phyloP scores from a whole-genome alignment of 441 rosid genomes.

The Syzygium syzygioides region DNA sequence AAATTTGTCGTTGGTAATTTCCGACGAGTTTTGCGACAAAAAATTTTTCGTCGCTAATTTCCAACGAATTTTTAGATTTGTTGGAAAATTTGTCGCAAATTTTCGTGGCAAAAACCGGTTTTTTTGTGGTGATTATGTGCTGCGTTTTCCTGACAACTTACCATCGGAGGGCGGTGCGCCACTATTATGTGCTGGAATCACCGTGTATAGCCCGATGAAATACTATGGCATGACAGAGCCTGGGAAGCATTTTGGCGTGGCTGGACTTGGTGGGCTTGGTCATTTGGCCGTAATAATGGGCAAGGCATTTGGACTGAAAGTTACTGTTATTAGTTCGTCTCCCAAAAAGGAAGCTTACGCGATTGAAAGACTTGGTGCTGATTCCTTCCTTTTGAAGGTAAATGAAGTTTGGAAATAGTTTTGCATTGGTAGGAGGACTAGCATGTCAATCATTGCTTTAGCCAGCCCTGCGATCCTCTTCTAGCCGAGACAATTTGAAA shows the following conservation, averaged over 20 bases:
- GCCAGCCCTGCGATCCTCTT: neutral
- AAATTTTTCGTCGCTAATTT: no score
- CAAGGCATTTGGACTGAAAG: slow-evolving; percentile 76
- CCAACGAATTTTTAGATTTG: no score
- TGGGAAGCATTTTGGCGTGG: slow-evolving; percentile 77
- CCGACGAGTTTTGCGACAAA: no score
- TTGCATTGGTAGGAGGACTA: neutral
- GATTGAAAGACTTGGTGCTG: slow-evolving; percentile 39
- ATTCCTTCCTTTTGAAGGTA: slow-evolving; percentile 60
- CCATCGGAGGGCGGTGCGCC: slow-evolving; percentile 64
- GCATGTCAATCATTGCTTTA: neutral
- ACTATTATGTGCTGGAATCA: slow-evolving; percentile 75
- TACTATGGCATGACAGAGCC: slow-evolving; percentile 59
- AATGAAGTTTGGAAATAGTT: neutral
- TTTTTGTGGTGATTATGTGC: slow-evolving; percentile 34
- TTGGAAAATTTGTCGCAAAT: no score
- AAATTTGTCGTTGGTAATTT: no score
- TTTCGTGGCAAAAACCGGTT: no score
- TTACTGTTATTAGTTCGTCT: slow-evolving; percentile 72
- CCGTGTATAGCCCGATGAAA: slow-evolving; percentile 79
- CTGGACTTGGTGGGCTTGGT: slow-evolving; percentile 88
- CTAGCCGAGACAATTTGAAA: neutral
- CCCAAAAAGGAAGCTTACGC: slow-evolving; percentile 60
- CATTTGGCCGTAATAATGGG: slow-evolving; percentile 81
- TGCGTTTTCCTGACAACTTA: slow-evolving; percentile 54